phyloP scores from a whole-genome alignment of 106 monocot genomes.

The Phalaenopsis aphrodite region DNA sequence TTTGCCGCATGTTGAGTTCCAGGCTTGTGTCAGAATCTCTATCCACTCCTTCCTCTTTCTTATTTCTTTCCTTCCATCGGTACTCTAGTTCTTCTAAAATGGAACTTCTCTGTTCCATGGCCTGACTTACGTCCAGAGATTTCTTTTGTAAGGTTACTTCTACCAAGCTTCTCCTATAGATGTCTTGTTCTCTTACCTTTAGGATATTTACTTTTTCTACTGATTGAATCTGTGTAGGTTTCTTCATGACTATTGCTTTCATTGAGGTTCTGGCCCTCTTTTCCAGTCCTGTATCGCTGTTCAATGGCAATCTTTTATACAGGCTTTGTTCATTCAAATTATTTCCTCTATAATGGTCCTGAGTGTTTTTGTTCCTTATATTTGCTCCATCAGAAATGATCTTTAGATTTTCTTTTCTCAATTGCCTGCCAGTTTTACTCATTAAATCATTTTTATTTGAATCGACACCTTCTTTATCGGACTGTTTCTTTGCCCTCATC shows the following conservation, averaged over 20 bases:
- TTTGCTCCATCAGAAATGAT: not conserved
- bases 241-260: not conserved
- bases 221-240: constrained; percentile 10
- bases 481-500: not conserved
- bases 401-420: constrained; percentile 11
- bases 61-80: constrained; percentile 19
- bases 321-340: constrained; percentile 9
- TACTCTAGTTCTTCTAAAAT: constrained; percentile 18
- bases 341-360: constrained; percentile 7
- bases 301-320: constrained; percentile 2
- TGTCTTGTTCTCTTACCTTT: not conserved
- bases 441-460: constrained; percentile 1
- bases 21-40: no score
- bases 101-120: constrained; percentile 11
- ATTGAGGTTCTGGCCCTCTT: constrained; percentile 9
- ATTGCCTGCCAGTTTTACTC: constrained; percentile 6
- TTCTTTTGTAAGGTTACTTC: constrained; percentile 9
- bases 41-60: constrained; percentile 10
- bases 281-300: constrained; percentile 1
- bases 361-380: constrained; percentile 1
- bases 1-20: no score
- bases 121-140: not conserved
- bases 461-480: not conserved
- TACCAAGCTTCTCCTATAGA: not conserved
- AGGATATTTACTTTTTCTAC: constrained; percentile 11